Conservation (phyloP, 768 basidiomycete genomes). For the Cyathus striatus region DNA sequence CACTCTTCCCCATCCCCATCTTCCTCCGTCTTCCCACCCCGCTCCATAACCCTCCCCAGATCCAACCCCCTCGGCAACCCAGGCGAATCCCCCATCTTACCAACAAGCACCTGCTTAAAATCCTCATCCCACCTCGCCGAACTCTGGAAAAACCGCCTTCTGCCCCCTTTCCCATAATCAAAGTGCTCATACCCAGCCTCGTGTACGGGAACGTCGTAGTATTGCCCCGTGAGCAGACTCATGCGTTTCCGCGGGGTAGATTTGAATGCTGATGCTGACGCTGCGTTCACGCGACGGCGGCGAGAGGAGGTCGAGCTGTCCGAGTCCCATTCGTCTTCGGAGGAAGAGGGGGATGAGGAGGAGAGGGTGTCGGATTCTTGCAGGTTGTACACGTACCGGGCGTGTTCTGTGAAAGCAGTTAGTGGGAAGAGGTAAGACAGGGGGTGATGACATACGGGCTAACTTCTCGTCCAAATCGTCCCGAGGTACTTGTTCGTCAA, state of each 20-base stretch:
- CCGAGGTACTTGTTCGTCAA: constrained; percentile 40
- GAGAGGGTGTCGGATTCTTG: constrained; percentile 44
- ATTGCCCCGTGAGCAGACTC: constrained; percentile 62
- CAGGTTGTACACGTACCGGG: constrained; percentile 57
- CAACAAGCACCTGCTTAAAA: constrained; percentile 15
- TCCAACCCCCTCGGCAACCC: constrained; percentile 7
- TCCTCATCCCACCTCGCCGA: constrained; percentile 28
- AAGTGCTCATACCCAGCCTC: constrained; percentile 39
- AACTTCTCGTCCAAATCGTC: constrained; percentile 66
- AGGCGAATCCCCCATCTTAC: constrained; percentile 10
- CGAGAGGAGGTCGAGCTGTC: constrained; percentile 36
- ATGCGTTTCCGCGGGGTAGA: constrained; percentile 48
- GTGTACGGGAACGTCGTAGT: constrained; percentile 42
- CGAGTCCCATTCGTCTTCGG: constrained; percentile 41
- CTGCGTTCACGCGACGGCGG: too few relatives aligned
- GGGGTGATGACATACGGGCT: constrained; percentile 51
- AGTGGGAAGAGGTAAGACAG: neutral
- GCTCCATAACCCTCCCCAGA: constrained; percentile 16
- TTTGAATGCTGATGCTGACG: constrained; percentile 14
- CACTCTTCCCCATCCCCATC: too few relatives aligned
- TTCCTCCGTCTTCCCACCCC: too few relatives aligned
- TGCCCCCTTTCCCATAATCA: constrained; percentile 27
- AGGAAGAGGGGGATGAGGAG: constrained; percentile 46
- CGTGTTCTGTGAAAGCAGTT: constrained; percentile 52
- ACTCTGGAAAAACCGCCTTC: constrained; percentile 58